Evolutionary conservation across 148 eudicot species (phyloP).

Genomic region (Silene conica): DNA sequence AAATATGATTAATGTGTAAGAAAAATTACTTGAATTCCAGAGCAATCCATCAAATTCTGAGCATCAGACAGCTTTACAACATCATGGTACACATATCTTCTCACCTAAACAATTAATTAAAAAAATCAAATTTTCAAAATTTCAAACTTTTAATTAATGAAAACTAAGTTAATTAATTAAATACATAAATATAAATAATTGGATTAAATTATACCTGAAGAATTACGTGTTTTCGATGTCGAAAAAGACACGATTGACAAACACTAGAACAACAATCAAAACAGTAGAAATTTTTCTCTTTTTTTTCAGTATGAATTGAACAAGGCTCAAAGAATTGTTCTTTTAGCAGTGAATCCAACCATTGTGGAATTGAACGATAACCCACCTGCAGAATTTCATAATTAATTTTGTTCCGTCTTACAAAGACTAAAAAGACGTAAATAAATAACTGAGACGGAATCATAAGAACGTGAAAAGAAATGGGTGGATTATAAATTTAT

Average conservation of each 20-base stretch:
- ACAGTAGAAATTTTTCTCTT: constrained; percentile 49
- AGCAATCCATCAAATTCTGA: constrained; percentile 38
- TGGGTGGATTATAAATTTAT: too few species aligned
- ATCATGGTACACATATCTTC: constrained; percentile 58
- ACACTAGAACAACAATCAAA: constrained; percentile 43
- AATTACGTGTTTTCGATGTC: constrained; percentile 37
- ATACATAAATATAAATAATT: neutral
- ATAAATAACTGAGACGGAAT: neutral
- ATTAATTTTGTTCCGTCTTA: too few species aligned
- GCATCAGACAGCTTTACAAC: constrained; percentile 43
- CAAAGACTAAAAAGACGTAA: too few species aligned
- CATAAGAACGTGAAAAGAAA: too few species aligned
- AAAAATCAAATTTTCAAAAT: neutral
- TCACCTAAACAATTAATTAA: constrained; percentile 23
- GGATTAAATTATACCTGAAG: constrained; percentile 34
- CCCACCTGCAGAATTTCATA: constrained; percentile 32
- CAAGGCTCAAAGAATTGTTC: constrained; percentile 50
- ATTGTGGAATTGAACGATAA: constrained; percentile 27
- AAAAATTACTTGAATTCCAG: constrained; percentile 35
- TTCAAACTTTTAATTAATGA: neutral
- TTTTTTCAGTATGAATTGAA: constrained; percentile 36
- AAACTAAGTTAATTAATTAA: neutral
- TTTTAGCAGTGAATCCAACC: constrained; percentile 35
- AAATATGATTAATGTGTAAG: too few species aligned
- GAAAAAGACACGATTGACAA: constrained; percentile 41